Evolutionary conservation across 1,139 yeast genomes (phyloP).

Genomic region (Yarrowia galli): DNA sequence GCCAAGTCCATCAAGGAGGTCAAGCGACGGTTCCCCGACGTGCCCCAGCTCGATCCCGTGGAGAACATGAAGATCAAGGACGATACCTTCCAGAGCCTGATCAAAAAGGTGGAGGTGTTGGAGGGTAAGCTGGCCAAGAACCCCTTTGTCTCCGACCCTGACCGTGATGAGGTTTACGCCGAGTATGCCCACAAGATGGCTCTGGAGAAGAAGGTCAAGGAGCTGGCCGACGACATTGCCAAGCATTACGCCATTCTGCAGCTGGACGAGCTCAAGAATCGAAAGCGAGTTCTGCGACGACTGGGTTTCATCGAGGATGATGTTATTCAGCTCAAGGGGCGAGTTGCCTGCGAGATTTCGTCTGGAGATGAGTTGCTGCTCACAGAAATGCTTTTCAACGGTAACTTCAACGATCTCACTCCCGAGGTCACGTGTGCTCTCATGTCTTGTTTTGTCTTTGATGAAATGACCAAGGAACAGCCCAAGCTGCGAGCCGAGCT

Average conservation of each 20-base stretch:
- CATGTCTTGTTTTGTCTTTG: conserved; percentile 94
- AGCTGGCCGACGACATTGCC: conserved; percentile 66
- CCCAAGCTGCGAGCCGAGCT: conserved; percentile 87
- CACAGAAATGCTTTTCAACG: conserved; percentile 92
- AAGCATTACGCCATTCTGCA: conserved; percentile 93
- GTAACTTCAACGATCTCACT: conserved; percentile 85
- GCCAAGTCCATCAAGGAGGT: conserved; percentile 82
- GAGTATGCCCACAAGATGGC: conserved; percentile 70
- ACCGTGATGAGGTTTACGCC: conserved; percentile 62
- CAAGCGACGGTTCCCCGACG: conserved; percentile 80
- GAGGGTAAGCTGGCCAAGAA: conserved; percentile 75
- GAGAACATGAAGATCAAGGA: conserved; percentile 91
- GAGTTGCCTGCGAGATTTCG: conserved; percentile 95
- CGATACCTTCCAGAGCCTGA: conserved; percentile 70
- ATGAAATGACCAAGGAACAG: conserved; percentile 89
- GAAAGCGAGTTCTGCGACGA: conserved; percentile 87
- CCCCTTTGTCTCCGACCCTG: conserved; percentile 72
- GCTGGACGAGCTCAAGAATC: conserved; percentile 88
- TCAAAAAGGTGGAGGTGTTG: conserved; percentile 80
- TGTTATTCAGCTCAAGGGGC: conserved; percentile 92
- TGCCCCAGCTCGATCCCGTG: conserved; percentile 88
- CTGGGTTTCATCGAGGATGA: conserved; percentile 82
- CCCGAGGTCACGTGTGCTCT: conserved; percentile 94
- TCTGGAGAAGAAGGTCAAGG: conserved; percentile 66
- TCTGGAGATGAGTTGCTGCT: conserved; percentile 83